A percentile compares a stretch with the other conserved stretches of the same genome.
Conservation (phyloP, 768 basidiomycete species). For the Zangia roseola region DNA sequence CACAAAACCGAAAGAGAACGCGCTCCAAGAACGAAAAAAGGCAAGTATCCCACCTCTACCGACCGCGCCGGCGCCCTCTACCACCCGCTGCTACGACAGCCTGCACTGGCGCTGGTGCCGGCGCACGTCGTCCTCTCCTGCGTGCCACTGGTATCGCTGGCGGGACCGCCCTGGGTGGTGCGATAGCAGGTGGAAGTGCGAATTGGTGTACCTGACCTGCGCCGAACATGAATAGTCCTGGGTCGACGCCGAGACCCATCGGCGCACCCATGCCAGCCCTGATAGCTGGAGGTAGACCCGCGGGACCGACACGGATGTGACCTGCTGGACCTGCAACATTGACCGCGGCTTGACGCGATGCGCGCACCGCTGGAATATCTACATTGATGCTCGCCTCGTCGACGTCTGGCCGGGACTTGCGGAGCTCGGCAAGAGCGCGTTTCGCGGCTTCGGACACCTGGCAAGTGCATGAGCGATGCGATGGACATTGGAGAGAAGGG, state of each 20-base stretch:
- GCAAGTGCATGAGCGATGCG: background rate
- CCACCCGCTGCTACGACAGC: conserved; percentile 2
- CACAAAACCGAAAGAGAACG: background rate
- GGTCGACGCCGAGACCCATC: background rate
- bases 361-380: conserved; percentile 47
- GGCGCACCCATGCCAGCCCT: conserved; percentile 8
- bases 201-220: conserved; percentile 15
- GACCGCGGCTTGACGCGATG: background rate
- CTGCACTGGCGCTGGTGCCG: background rate
- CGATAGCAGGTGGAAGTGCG: background rate
- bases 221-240: conserved; percentile 16
- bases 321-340: no score
- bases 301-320: no score
- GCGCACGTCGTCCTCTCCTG: background rate
- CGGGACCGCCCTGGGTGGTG: background rate
- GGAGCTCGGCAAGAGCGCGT: conserved; percentile 61
- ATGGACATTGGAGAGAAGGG: background rate
- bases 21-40: background rate
- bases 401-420: conserved; percentile 59
- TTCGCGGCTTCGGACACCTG: conserved; percentile 72
- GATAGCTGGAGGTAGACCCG: background rate
- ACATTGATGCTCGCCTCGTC: conserved; percentile 59
- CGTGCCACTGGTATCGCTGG: background rate
- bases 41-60: background rate
- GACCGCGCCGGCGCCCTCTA: conserved; percentile 10